Base-by-base conservation (phyloP, 2,329 filamentous ascomycete species). In the Aureobasidium sp. region DNA sequence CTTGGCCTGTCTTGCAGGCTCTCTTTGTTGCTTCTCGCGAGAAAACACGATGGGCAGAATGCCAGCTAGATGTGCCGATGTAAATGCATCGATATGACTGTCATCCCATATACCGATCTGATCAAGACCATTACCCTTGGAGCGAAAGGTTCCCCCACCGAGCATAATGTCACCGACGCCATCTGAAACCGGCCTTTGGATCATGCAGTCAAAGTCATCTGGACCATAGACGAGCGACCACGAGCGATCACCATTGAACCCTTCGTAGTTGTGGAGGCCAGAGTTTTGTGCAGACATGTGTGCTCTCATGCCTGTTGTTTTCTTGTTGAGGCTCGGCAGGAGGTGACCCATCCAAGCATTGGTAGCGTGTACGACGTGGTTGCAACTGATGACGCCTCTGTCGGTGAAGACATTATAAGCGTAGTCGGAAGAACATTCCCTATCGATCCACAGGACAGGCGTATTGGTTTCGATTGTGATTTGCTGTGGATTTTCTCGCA, bases 381-480 rank as follows among this genome's bases (percentile, higher is more conserved):
- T 60, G 15, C 66, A 60, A 17, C 56, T 57, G 5, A 69, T 58
- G 17, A 22, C 19, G n/a, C 66, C 67, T 60, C 67, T 42, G 19
- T 47, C 15, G 63, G 60, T 29, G 65, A 67, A 1, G 44, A 62
- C 40, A 64, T 63, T 31, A 63, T 70, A 57, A 71, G 69, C 58
- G 63, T 70, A 15, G 67, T 67, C 14, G 12, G 67, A 63, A 12
- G 54, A 15, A 22, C 12, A 19, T 4, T 68, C 67, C 19, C 60
- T 65, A 1, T 68, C 69, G 3, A 71, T 63, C 1, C 52, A 59
- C 22, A 66, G 19, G 4, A 66, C 70, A 14, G 70, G 66, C 0
- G 69, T 72, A 33, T 70, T 64, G 24, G 70, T 68, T 49, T 72
- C 69, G 1, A 72, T 52, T 14, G 69, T 70, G 1, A 69, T 37